phyloP scores from a whole-genome alignment of 2,329 filamentous ascomycete species.

The Alternaria rosae region DNA sequence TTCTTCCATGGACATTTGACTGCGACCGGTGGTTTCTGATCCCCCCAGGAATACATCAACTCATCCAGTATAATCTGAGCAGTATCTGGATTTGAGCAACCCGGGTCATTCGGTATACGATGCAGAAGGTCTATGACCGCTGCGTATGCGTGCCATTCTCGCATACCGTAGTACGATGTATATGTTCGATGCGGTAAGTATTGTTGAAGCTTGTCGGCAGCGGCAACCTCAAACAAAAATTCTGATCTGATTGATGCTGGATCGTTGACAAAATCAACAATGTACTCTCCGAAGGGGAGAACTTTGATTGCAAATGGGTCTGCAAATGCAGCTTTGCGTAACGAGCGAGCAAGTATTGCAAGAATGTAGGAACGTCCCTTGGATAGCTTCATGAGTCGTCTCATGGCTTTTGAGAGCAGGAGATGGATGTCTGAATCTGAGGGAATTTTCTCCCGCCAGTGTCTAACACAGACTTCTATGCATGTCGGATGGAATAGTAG shows the following conservation, averaged over 20 bases:
- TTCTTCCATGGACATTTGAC: conserved; percentile 59
- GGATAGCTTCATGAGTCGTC: conserved; percentile 36
- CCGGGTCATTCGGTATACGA: conserved; percentile 44
- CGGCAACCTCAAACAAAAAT: conserved; percentile 55
- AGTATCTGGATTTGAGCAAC: conserved; percentile 1
- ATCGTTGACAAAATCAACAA: conserved; percentile 50
- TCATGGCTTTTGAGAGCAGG: conserved; percentile 35
- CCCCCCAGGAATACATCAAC: conserved; percentile 53
- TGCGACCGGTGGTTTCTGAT: conserved; percentile 53
- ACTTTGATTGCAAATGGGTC: conserved; percentile 38
- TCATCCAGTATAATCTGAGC: conserved; percentile 42
- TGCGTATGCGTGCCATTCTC: conserved; percentile 55
- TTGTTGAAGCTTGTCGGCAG: conserved; percentile 42
- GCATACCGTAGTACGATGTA: conserved; percentile 54
- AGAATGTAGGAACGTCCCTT: conserved; percentile 48
- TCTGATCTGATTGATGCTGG: conserved; percentile 55
- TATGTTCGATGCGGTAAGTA: conserved; percentile 47
- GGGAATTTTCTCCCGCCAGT: too few species aligned
- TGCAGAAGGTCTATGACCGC: conserved; percentile 56
- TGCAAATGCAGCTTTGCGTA: conserved; percentile 41
- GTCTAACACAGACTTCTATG: conserved; percentile 29
- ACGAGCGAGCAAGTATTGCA: conserved; percentile 35
- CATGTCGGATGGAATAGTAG: conserved; percentile 49
- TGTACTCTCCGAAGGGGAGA: conserved; percentile 50
- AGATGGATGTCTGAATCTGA: conserved; percentile 11